Conservation (phyloP, 768 basidiomycete species). For the Fomitopsis serialis region DNA sequence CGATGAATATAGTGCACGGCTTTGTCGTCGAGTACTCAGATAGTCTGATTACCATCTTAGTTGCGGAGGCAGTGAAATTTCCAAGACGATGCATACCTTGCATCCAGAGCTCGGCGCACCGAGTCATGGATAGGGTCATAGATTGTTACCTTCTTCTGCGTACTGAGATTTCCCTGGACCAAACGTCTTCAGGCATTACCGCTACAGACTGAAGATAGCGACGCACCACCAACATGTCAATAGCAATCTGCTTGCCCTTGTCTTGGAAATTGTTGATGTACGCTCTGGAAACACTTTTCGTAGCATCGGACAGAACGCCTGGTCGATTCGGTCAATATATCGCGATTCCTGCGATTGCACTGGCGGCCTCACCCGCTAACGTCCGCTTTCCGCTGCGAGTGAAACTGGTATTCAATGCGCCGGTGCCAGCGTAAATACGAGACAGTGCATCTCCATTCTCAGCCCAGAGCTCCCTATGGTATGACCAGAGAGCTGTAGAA, state of each 20-base stretch:
- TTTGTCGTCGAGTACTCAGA: conserved; percentile 81
- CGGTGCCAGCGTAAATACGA: conserved; percentile 91
- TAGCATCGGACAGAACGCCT: conserved; percentile 93
- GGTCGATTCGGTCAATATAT: not conserved
- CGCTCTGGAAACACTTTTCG: conserved; percentile 91
- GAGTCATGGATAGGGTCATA: conserved; percentile 93
- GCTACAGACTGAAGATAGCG: not conserved
- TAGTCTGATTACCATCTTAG: conserved; percentile 37
- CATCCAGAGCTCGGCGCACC: conserved; percentile 64
- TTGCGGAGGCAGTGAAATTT: not conserved
- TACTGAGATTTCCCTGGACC: conserved; percentile 85
- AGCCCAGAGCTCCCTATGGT: conserved; percentile 94
- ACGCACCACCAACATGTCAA: conserved; percentile 90
- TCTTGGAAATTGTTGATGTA: conserved; percentile 99
- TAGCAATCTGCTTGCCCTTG: conserved; percentile 87
- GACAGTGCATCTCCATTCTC: conserved; percentile 94
- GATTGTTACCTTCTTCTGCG: conserved; percentile 82
- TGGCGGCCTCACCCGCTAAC: conserved; percentile 63
- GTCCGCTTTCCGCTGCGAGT: conserved; percentile 94
- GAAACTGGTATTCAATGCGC: conserved; percentile 92
- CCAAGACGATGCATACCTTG: conserved; percentile 44
- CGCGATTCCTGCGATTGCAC: not conserved
- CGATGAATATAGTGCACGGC: conserved; percentile 71
- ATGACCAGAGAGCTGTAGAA: conserved; percentile 67
- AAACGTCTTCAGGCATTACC: not conserved